Percentiles rank a stretch among this genome's conserved stretches.
These are phyloP conservation scores for Fusarium agapanthi DNA, from an alignment of 2,329 filamentous ascomycete species.

Conservation along the genomic window DNA sequence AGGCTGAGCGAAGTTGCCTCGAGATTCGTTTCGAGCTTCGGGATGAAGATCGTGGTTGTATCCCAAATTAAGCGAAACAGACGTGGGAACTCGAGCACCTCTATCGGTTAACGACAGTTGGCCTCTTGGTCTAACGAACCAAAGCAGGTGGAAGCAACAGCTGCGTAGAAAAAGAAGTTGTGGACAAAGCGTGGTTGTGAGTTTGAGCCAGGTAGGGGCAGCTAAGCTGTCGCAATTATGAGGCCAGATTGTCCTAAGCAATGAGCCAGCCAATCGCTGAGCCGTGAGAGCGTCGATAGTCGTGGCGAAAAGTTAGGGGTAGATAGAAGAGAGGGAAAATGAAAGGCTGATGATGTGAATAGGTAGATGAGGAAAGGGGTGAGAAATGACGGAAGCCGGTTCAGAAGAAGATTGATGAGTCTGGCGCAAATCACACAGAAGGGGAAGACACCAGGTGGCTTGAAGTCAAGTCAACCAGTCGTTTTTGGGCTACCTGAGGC, in stretches of 20 bases:
- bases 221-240: slow-evolving; percentile 40
- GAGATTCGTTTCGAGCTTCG: slow-evolving; percentile 19
- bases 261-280: slow-evolving; percentile 27
- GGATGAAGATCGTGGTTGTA: slow-evolving; percentile 14
- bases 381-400: slow-evolving; percentile 21
- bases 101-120: neutral
- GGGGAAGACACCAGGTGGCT: slow-evolving; percentile 48
- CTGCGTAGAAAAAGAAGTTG: slow-evolving; percentile 4
- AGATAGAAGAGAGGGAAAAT: neutral
- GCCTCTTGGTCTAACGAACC: slow-evolving; percentile 1
- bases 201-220: slow-evolving; percentile 18
- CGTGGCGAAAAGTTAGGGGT: neutral
- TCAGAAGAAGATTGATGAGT: slow-evolving; percentile 29
- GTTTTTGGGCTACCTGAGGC: slow-evolving; percentile 42
- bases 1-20: slow-evolving; percentile 11
- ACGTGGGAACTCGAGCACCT: slow-evolving; percentile 5
- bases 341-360: slow-evolving; percentile 18
- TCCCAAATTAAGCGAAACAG: neutral
- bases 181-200: slow-evolving; percentile 17
- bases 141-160: slow-evolving; percentile 5
- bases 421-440: slow-evolving; percentile 41
- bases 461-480: slow-evolving; percentile 41
- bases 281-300: slow-evolving; percentile 23
- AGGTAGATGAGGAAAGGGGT: slow-evolving; percentile 31
- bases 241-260: slow-evolving; percentile 47